Evolutionary conservation across 2,329 filamentous ascomycete species (phyloP).

Genomic region (Monilinia polystroma): DNA sequence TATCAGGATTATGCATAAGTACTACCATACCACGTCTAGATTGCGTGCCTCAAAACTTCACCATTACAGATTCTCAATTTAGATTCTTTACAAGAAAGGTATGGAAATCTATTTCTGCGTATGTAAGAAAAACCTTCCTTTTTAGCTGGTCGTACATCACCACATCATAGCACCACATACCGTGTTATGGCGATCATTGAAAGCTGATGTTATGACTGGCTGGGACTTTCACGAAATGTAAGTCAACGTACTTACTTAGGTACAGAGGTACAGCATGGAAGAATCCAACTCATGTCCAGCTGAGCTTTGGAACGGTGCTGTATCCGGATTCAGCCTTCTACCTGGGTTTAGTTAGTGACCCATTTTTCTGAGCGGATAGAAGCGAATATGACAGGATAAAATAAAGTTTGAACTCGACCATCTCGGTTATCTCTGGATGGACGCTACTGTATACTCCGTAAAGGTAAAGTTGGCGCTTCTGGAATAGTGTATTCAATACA

Average conservation of each 20-base stretch:
- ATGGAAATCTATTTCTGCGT: not conserved
- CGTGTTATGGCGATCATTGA: not conserved
- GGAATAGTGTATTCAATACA: too few relatives aligned
- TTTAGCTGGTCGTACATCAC: not conserved
- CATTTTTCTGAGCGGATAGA: not conserved
- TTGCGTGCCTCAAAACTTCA: not conserved
- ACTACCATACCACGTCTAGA: slow-evolving; percentile 3
- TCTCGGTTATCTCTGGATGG: too few relatives aligned
- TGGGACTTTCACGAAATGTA: not conserved
- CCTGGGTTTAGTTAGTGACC: not conserved
- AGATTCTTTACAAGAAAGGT: not conserved
- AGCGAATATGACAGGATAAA: slow-evolving; percentile 9
- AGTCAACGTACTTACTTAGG: not conserved
- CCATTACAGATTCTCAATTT: not conserved
- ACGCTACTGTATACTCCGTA: too few relatives aligned
- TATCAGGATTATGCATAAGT: not conserved
- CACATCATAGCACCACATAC: not conserved
- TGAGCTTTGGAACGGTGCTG: not conserved
- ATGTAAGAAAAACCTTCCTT: not conserved
- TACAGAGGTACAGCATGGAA: slow-evolving; percentile 2
- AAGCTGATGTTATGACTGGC: not conserved
- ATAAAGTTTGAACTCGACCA: not conserved
- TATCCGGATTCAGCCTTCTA: slow-evolving; percentile 12
- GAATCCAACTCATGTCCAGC: slow-evolving; percentile 7
- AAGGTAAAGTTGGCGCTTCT: too few relatives aligned